These are phyloP conservation scores for Cucumis variabilis DNA, from an alignment of 331 rosid species.

Conservation along the genomic window DNA sequence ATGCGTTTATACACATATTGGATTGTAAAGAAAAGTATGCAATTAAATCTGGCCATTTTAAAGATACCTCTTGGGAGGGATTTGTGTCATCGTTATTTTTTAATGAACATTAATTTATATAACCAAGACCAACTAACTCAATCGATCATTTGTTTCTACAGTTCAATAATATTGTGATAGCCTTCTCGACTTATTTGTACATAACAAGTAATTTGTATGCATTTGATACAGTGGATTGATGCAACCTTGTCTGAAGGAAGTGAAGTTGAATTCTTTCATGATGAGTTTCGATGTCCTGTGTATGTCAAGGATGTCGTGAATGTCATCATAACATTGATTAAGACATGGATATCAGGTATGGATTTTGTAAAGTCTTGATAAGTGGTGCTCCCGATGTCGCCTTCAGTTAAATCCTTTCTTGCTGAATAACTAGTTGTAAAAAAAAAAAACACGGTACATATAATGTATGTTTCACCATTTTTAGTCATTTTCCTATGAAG, in stretches of 20 bases:
- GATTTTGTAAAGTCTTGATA: constrained; percentile 17
- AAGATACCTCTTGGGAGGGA: not conserved
- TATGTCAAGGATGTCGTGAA: constrained; percentile 81
- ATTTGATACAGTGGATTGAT: constrained; percentile 84
- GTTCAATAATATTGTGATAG: constrained; percentile 32
- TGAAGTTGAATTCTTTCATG: constrained; percentile 66
- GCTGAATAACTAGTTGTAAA: not conserved
- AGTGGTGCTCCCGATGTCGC: not conserved
- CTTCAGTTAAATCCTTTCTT: not conserved
- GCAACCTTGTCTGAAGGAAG: constrained; percentile 70
- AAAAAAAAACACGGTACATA: not conserved
- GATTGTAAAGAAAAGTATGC: not conserved
- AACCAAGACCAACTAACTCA: not conserved
- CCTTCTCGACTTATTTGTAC: constrained; percentile 17
- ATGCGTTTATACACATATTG: not conserved
- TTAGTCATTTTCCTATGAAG: not conserved
- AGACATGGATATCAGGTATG: constrained; percentile 76
- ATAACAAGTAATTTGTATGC: constrained; percentile 30
- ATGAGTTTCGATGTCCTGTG: constrained; percentile 89
- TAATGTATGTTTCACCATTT: not conserved
- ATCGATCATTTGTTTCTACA: constrained; percentile 17
- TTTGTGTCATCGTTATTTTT: not conserved
- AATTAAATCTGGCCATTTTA: not conserved
- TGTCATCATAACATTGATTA: constrained; percentile 61
- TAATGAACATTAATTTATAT: not conserved